Evolutionary conservation across 352 stramenopile genomes (phyloP).

Genomic region (Pythium oligandrum): DNA sequence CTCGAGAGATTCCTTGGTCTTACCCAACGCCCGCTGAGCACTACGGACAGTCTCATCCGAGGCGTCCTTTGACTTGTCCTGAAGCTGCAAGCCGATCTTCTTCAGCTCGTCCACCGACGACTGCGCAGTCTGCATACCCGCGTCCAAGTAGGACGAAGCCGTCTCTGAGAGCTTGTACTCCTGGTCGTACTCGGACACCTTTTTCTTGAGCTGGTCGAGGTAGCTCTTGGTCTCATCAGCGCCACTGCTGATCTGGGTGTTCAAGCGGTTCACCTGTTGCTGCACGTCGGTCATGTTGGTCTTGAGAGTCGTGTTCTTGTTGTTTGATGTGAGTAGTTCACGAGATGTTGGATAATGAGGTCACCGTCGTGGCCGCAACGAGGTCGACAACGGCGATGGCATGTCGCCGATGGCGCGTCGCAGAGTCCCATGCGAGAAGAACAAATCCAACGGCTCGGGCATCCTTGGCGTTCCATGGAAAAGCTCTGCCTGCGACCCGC

Average conservation of each 20-base stretch:
- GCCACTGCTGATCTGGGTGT: constrained; percentile 46
- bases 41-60: constrained; percentile 41
- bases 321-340: too few species aligned
- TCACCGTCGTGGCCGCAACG: too few species aligned
- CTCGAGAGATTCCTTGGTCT: constrained; percentile 35
- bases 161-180: constrained; percentile 39
- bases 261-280: constrained; percentile 36
- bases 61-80: constrained; percentile 31
- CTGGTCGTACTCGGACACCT: constrained; percentile 47
- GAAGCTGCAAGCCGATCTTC: constrained; percentile 23
- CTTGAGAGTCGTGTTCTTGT: too few species aligned
- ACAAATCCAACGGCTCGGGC: too few species aligned
- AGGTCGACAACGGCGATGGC: too few species aligned
- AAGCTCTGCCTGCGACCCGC: too few species aligned
- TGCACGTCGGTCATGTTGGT: constrained; percentile 40
- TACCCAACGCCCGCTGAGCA: constrained; percentile 35
- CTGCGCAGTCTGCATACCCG: constrained; percentile 25
- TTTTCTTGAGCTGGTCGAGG: constrained; percentile 54
- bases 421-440: too few species aligned
- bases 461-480: too few species aligned
- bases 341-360: too few species aligned
- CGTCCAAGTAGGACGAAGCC: constrained; percentile 39
- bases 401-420: too few species aligned
- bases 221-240: constrained; percentile 53
- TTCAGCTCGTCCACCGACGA: constrained; percentile 35